A percentile compares a stretch with the other conserved stretches of the same genome.
Evolutionary conservation across 2,329 filamentous ascomycete species (phyloP).

Genomic region (Apiospora phragmitis): DNA sequence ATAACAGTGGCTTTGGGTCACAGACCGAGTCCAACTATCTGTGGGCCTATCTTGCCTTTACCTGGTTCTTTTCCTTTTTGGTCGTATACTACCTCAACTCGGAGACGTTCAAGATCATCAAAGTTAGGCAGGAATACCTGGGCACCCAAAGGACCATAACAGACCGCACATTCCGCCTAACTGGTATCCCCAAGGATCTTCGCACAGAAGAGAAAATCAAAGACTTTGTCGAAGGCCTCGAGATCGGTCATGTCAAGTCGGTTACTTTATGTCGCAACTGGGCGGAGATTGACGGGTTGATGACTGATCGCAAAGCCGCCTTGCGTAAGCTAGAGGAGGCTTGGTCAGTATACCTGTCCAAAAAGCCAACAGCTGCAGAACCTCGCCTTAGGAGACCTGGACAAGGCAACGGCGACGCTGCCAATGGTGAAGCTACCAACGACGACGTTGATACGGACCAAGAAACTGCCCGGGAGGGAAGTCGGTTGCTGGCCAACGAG

Average conservation of each 20-base stretch:
- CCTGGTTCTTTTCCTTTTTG: constrained; percentile 85
- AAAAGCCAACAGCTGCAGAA: constrained; percentile 45
- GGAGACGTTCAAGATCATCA: constrained; percentile 83
- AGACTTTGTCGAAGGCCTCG: constrained; percentile 80
- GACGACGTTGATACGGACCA: constrained; percentile 37
- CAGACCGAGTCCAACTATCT: constrained; percentile 52
- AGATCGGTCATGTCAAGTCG: constrained; percentile 86
- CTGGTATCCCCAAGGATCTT: constrained; percentile 79
- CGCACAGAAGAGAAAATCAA: constrained; percentile 82
- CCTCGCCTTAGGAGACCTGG: constrained; percentile 19
- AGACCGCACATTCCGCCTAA: constrained; percentile 88
- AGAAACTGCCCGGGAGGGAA: constrained; percentile 54
- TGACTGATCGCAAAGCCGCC: constrained; percentile 64
- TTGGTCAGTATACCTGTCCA: constrained; percentile 76
- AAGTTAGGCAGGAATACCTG: constrained; percentile 84
- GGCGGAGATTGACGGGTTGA: constrained; percentile 74
- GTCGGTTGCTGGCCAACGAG: constrained; percentile 57
- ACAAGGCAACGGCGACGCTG: background rate
- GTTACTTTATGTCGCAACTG: constrained; percentile 87
- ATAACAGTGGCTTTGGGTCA: background rate
- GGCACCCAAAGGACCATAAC: constrained; percentile 95
- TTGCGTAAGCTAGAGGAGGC: constrained; percentile 77
- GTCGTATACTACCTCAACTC: constrained; percentile 80
- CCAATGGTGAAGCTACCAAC: constrained; percentile 26
- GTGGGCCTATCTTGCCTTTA: constrained; percentile 94